Conservation (phyloP, 352 stramenopile species). For the Phytophthora quininea region DNA sequence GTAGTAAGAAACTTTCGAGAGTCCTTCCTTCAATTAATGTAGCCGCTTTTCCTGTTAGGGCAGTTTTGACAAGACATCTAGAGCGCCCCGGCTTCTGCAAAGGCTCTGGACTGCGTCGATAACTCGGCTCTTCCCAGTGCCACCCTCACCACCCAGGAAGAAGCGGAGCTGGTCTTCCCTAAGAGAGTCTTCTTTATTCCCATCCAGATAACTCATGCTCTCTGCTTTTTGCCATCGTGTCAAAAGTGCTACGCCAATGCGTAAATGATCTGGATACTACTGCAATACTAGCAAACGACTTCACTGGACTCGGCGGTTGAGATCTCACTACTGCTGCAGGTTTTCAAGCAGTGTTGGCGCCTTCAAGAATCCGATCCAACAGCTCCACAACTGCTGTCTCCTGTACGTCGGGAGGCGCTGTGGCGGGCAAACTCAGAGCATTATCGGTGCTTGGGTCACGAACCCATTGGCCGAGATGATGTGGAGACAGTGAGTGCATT, state of each 20-base stretch:
- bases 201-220: background rate
- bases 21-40: slow-evolving; percentile 5
- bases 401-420: no score
- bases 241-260: background rate
- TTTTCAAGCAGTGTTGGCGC: background rate
- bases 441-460: no score
- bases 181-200: background rate
- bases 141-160: background rate
- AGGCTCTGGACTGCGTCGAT: slow-evolving; percentile 5
- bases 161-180: slow-evolving; percentile 2
- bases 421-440: no score
- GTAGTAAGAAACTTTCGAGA: no score
- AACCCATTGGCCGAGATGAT: no score
- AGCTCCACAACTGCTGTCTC: no score
- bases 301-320: no score
- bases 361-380: no score
- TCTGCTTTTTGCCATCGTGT: background rate
- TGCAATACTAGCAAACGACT: background rate
- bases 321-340: background rate
- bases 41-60: background rate
- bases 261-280: background rate
- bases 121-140: slow-evolving; percentile 1
- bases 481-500: no score
- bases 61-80: slow-evolving; percentile 2
- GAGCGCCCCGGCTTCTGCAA: background rate